Conservation (phyloP, 352 stramenopile genomes). For the Phytophthora aleatoria region DNA sequence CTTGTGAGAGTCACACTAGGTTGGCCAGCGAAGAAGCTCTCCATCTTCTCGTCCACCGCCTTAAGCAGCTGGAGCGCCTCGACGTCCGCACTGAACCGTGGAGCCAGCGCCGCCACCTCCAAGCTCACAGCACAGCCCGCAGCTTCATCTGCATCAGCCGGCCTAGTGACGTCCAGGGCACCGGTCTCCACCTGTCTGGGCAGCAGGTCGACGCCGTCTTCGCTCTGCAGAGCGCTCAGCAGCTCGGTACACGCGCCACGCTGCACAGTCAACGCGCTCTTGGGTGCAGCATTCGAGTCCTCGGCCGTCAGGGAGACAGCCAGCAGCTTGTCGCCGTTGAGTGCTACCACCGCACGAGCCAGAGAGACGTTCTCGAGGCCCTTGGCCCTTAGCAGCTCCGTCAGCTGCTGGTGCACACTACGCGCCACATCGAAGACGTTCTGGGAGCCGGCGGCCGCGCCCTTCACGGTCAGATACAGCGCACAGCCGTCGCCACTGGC, state of each 20-base stretch:
- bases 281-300: background rate
- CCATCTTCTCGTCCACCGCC: constrained; percentile 47
- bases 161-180: constrained; percentile 30
- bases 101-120: constrained; percentile 25
- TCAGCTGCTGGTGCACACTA: constrained; percentile 32
- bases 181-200: constrained; percentile 31
- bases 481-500: constrained; percentile 37
- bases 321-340: constrained; percentile 36
- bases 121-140: constrained; percentile 31
- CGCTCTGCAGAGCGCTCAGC: constrained; percentile 22
- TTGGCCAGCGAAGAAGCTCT: constrained; percentile 40
- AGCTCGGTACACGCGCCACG: constrained; percentile 35
- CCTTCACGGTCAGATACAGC: constrained; percentile 42
- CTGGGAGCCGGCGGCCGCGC: constrained; percentile 14
- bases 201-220: constrained; percentile 17
- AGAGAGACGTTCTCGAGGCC: constrained; percentile 32
- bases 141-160: constrained; percentile 12
- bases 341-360: constrained; percentile 13
- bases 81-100: constrained; percentile 6
- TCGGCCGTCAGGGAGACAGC: constrained; percentile 26
- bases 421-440: constrained; percentile 32
- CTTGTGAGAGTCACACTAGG: constrained; percentile 26
- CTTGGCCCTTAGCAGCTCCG: constrained; percentile 23
- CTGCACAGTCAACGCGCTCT: constrained; percentile 38
- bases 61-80: constrained; percentile 49